Base-by-base conservation (phyloP, 164 flowering plant genomes). In the Umbellularia californica region DNA sequence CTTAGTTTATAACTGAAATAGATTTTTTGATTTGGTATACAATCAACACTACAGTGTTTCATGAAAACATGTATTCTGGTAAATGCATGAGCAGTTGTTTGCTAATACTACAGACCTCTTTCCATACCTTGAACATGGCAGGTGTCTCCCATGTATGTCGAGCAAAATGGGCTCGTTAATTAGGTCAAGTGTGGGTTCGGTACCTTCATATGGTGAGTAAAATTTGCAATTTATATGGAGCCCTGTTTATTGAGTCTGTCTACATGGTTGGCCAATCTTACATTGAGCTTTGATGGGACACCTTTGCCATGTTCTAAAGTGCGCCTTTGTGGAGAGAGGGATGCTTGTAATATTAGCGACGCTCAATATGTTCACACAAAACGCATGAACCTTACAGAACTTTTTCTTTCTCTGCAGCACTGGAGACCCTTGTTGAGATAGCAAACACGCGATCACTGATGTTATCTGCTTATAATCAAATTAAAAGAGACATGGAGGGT, bases 391-490 rank as follows among this genome's bases (percentile, higher is more conserved):
- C 33, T 30, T 13, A 73, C 20, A 41, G 11, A 28, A 41, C 11
- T 19, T 50, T 10, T 71, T 20, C 41, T 19, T 35, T 72, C 69
- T 52, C 58, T 79, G 88, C 92, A 91, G 98, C 94, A 23, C 69
- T 92, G 74, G 95, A 91, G 78, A 85, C 74, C 50, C 85, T 95
- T 17, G 83, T 89, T 35, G 82, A 88, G 75, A 82, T 90, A 75
- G 94, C 98, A 77, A 95, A 92, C 79, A 72, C 58, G 79, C 88
- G 97, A 58, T 85, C 97, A 10, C 73, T 81, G 28, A 81, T 91
- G 83, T 76, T 88, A 58, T 74, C 82, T 66, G 86, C 94, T 64
- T 83, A 77, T 81, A 85, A 87, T 68, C 82, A 83, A 78, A 77
- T 88, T 67, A 76, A 70, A 65, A 70, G 83, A 76, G 86, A 84